Evolutionary conservation across 805 yeast species (phyloP).

Genomic region (Sporopachydermia quercuum): DNA sequence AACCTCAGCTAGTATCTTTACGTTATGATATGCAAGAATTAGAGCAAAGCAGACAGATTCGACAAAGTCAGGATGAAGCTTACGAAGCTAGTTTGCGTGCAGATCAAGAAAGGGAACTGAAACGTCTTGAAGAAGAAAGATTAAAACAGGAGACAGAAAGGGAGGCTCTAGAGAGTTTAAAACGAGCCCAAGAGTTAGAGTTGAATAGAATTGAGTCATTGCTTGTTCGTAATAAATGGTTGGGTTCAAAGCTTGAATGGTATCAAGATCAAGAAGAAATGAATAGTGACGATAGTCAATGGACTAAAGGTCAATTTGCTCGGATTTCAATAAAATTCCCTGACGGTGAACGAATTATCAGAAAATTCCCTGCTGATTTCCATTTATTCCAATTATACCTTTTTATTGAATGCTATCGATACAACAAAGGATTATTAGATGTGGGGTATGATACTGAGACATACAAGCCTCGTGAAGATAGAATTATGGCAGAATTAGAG

Average conservation of each 20-base stretch:
- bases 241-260: not conserved
- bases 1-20: not conserved
- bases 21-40: not conserved
- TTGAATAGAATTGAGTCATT: not conserved
- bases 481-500: not conserved
- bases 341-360: not conserved
- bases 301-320: not conserved
- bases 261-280: not conserved
- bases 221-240: not conserved
- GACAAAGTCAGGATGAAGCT: not conserved
- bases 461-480: no score
- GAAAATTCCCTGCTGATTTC: not conserved
- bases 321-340: not conserved
- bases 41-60: not conserved
- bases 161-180: no score
- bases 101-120: not conserved
- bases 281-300: not conserved
- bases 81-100: constrained; percentile 1
- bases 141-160: not conserved
- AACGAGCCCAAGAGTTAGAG: not conserved
- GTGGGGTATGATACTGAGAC: not conserved
- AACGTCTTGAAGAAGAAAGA: not conserved
- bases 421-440: not conserved
- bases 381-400: not conserved
- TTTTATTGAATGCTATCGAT: not conserved